These are phyloP conservation scores for Russula griseocarnosa DNA, from an alignment of 768 basidiomycete genomes.

Conservation along the genomic window DNA sequence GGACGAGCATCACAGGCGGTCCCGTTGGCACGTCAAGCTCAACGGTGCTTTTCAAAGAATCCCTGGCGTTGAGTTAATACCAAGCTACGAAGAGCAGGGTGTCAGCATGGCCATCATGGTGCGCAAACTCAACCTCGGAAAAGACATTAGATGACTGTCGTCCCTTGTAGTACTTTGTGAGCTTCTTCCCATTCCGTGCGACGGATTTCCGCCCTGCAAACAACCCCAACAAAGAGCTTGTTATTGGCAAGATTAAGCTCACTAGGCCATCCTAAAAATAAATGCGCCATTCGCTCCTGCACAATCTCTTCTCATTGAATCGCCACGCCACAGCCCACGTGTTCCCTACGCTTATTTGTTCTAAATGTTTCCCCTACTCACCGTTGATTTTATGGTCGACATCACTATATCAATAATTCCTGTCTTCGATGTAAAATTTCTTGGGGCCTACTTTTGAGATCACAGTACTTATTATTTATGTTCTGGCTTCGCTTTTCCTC, in stretches of 20 bases:
- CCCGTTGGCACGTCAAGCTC: constrained; percentile 18
- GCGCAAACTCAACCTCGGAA: background rate
- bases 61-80: background rate
- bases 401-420: background rate
- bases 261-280: background rate
- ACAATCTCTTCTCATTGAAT: background rate
- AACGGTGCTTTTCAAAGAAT: constrained; percentile 7
- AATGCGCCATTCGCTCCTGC: background rate
- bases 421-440: background rate
- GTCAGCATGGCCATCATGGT: constrained; percentile 18
- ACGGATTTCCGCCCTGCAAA: background rate
- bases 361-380: background rate
- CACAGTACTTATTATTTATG: background rate
- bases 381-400: background rate
- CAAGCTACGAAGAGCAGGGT: constrained; percentile 12
- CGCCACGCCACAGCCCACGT: background rate
- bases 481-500: background rate
- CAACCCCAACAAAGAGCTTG: background rate
- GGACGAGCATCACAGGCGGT: background rate
- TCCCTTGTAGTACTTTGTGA: constrained; percentile 9
- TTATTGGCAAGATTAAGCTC: constrained; percentile 12
- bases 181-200: constrained; percentile 9
- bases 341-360: background rate
- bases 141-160: background rate
- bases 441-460: background rate